Evolutionary conservation across 768 basidiomycete genomes (phyloP).

Genomic region (Termitomyces sp.): DNA sequence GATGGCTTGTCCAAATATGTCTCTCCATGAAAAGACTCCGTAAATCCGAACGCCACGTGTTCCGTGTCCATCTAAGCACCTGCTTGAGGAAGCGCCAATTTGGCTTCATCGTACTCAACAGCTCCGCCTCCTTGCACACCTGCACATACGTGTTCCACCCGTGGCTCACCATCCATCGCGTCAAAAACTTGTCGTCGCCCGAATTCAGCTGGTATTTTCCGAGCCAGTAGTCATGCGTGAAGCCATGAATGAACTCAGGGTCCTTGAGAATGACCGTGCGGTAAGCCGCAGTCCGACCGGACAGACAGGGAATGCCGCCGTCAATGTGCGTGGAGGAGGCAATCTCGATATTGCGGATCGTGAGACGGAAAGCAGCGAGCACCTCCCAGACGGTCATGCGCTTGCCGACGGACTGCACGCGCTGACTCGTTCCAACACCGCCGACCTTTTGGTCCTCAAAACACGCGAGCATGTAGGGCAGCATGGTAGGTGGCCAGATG

Average conservation of each 20-base stretch:
- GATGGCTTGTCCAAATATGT: conserved; percentile 83
- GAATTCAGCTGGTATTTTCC: conserved; percentile 94
- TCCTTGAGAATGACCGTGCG: conserved; percentile 93
- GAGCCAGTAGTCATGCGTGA: conserved; percentile 92
- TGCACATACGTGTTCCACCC: conserved; percentile 96
- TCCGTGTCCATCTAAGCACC: conserved; percentile 88
- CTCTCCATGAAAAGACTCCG: conserved; percentile 86
- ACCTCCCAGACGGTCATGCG: conserved; percentile 94
- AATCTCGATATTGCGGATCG: conserved; percentile 94
- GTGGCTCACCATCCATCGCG: conserved; percentile 94
- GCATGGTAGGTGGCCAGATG: conserved; percentile 88
- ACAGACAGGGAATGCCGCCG: conserved; percentile 87
- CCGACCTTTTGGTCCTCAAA: conserved; percentile 94
- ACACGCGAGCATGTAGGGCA: conserved; percentile 86
- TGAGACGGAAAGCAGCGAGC: conserved; percentile 86
- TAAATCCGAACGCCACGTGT: conserved; percentile 91
- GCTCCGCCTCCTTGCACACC: conserved; percentile 78
- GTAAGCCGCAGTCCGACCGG: conserved; percentile 90
- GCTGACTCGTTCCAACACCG: conserved; percentile 87
- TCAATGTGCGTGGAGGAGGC: conserved; percentile 87
- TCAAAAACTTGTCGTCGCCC: conserved; percentile 92
- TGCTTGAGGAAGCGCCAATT: conserved; percentile 96
- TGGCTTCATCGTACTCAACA: conserved; percentile 92
- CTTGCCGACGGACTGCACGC: conserved; percentile 75
- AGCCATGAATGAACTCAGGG: conserved; percentile 87